A percentile compares a stretch with the other conserved stretches of the same genome.
These are phyloP conservation scores for Sclerotinia minor DNA, from an alignment of 2,329 filamentous ascomycete species.

Conservation along the genomic window DNA sequence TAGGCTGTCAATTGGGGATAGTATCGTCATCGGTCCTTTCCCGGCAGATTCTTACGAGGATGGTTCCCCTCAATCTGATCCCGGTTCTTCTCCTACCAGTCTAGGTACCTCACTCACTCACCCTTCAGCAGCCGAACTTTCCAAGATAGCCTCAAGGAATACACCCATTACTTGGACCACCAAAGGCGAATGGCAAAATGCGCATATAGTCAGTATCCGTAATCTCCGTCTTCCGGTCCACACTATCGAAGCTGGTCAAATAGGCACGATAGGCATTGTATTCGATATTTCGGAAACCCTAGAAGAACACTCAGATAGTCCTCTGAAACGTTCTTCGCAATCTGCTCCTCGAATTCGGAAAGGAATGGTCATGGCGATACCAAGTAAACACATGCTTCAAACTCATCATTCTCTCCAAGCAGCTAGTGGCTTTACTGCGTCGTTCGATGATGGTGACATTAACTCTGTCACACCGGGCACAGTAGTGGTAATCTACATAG, in stretches of 20 bases:
- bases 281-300: constrained; percentile 47
- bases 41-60: constrained; percentile 54
- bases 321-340: constrained; percentile 39
- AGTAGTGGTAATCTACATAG: constrained; percentile 79
- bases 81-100: constrained; percentile 43
- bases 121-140: constrained; percentile 54
- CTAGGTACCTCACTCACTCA: constrained; percentile 55
- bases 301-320: constrained; percentile 41
- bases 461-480: constrained; percentile 65
- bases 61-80: constrained; percentile 45
- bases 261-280: constrained; percentile 82
- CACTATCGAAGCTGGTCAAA: constrained; percentile 74
- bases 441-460: constrained; percentile 65
- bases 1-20: constrained; percentile 73
- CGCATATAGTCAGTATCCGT: constrained; percentile 80
- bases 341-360: constrained; percentile 59
- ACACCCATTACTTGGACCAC: constrained; percentile 52
- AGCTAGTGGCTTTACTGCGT: constrained; percentile 68
- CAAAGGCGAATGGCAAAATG: constrained; percentile 74
- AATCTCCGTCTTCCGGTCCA: constrained; percentile 84
- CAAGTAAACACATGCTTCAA: constrained; percentile 58
- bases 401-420: constrained; percentile 61
- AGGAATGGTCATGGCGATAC: constrained; percentile 77
- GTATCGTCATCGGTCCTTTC: constrained; percentile 78
- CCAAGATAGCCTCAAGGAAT: constrained; percentile 54